phyloP scores from a whole-genome alignment of 805 yeast species.

The Ogataea degrootiae region DNA sequence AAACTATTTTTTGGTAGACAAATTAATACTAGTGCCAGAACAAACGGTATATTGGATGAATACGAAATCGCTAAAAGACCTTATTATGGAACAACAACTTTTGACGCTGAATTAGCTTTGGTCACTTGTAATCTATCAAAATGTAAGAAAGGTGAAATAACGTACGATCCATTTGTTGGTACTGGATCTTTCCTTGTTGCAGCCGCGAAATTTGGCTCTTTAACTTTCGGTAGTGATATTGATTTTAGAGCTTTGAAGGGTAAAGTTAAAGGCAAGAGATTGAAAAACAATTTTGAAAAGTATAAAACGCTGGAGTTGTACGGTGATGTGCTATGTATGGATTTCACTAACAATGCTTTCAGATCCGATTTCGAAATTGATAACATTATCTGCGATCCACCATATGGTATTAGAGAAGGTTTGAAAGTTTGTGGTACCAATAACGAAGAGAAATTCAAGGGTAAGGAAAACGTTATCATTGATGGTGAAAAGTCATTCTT shows the following conservation, averaged over 20 bases:
- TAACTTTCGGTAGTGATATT: conserved; percentile 83
- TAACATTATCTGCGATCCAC: conserved; percentile 91
- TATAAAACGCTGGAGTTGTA: conserved; percentile 55
- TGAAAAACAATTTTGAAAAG: conserved; percentile 65
- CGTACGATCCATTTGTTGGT: conserved; percentile 95
- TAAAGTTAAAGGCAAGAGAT: conserved; percentile 35
- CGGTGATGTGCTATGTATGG: conserved; percentile 83
- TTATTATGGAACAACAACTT: conserved; percentile 93
- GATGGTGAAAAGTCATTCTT: conserved; percentile 76
- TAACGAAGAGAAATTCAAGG: conserved; percentile 52
- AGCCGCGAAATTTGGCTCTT: conserved; percentile 78
- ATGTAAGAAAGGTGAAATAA: conserved; percentile 55
- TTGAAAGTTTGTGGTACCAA: conserved; percentile 87
- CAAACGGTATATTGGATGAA: conserved; percentile 59
- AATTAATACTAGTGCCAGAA: conserved; percentile 57
- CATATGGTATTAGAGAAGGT: conserved; percentile 96
- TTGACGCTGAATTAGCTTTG: conserved; percentile 88
- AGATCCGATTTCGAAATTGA: conserved; percentile 61
- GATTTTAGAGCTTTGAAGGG: conserved; percentile 80
- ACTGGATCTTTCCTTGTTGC: conserved; percentile 93
- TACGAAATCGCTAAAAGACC: conserved; percentile 79
- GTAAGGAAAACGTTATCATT: conserved; percentile 68
- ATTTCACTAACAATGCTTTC: conserved; percentile 87
- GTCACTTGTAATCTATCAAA: conserved; percentile 86
- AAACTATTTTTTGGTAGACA: conserved; percentile 72